Percentiles rank a stretch among this genome's conserved stretches.
These are phyloP conservation scores for Rusavskia elegans DNA, from an alignment of 495 filamentous ascomycete genomes.

Conservation along the genomic window DNA sequence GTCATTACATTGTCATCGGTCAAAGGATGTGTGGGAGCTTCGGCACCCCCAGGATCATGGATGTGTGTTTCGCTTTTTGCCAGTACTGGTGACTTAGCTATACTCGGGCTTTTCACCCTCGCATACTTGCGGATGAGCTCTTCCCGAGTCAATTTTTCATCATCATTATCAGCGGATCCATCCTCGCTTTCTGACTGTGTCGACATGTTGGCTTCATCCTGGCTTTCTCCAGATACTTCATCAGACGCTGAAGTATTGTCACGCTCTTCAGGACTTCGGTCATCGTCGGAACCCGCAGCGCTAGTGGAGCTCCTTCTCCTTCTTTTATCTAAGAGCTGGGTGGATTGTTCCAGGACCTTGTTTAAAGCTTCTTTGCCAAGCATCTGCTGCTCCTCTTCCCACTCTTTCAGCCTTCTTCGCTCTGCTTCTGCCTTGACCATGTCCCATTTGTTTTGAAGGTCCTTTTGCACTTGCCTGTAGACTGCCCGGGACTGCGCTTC, in stretches of 20 bases:
- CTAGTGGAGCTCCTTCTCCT: slow-evolving; percentile 35
- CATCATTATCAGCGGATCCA: slow-evolving; percentile 31
- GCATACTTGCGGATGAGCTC: slow-evolving; percentile 69
- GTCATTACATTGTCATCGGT: neutral
- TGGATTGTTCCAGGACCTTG: slow-evolving; percentile 60
- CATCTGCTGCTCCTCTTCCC: slow-evolving; percentile 74
- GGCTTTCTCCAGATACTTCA: slow-evolving; percentile 17
- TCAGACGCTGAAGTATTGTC: slow-evolving; percentile 25
- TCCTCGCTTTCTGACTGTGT: slow-evolving; percentile 42
- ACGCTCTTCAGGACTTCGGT: slow-evolving; percentile 31
- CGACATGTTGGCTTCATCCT: slow-evolving; percentile 62
- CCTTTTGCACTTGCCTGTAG: slow-evolving; percentile 49
- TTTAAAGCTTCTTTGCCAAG: slow-evolving; percentile 70
- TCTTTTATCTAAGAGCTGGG: slow-evolving; percentile 36
- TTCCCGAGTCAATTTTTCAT: slow-evolving; percentile 64
- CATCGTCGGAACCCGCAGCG: slow-evolving; percentile 22
- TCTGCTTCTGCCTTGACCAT: slow-evolving; percentile 62
- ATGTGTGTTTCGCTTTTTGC: neutral
- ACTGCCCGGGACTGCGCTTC: slow-evolving; percentile 30
- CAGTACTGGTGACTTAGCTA: neutral
- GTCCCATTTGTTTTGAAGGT: slow-evolving; percentile 63
- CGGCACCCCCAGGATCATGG: neutral
- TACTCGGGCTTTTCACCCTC: slow-evolving; percentile 32
- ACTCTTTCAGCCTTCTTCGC: slow-evolving; percentile 49
- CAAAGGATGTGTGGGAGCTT: neutral